Percentiles rank a stretch among this genome's conserved stretches.
Evolutionary conservation across 441 rosid genomes (phyloP).

Genomic region (Corymbia calophylla): DNA sequence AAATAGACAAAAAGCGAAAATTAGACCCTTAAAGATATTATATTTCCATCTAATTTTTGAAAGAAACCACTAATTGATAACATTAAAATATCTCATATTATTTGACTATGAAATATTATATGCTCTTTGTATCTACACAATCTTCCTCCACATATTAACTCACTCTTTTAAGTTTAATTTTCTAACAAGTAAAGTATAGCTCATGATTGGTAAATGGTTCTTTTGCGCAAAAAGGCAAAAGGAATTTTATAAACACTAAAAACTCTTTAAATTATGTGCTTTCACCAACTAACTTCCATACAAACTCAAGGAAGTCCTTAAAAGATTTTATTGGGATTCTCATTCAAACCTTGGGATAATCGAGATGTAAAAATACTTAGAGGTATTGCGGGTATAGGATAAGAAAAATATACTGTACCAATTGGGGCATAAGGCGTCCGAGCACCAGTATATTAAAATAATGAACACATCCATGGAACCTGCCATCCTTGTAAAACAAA

Average conservation of each 20-base stretch:
- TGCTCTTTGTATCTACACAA: accelerated
- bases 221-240: background rate
- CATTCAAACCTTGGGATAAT: background rate
- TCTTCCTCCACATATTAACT: background rate
- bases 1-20: background rate
- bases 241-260: background rate
- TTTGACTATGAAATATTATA: background rate
- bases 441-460: too few species aligned
- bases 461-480: too few species aligned
- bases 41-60: background rate
- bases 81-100: background rate
- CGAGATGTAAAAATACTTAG: background rate
- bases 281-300: background rate
- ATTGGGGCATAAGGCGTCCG: background rate
- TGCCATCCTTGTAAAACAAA: too few species aligned
- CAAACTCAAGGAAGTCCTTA: background rate
- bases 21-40: background rate
- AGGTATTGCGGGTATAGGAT: background rate
- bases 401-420: background rate
- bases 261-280: background rate
- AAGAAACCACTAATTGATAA: background rate
- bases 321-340: background rate
- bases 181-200: background rate
- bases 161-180: background rate
- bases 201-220: background rate